phyloP scores from a whole-genome alignment of 2,329 filamentous ascomycete genomes.

The Tolypocladium paradoxum region DNA sequence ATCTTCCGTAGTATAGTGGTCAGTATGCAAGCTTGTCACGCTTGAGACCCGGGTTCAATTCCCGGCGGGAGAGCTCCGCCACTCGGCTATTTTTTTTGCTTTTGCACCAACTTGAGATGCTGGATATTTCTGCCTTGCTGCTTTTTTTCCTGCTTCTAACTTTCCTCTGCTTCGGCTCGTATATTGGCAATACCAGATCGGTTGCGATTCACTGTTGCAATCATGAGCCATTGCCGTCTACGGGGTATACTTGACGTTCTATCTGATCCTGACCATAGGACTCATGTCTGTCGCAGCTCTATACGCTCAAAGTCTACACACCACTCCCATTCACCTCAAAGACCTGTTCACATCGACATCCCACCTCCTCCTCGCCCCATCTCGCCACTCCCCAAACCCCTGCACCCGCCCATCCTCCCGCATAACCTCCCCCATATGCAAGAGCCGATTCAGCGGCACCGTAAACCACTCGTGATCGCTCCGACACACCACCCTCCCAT shows the following conservation, averaged over 20 bases:
- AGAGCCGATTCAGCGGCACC: conserved; percentile 22
- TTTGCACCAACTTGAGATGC: background rate
- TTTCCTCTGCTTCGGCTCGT: background rate
- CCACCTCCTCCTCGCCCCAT: conserved; percentile 20
- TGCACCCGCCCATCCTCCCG: conserved; percentile 18
- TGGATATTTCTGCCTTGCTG: background rate
- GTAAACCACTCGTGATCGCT: conserved; percentile 27
- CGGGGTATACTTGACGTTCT: too few species aligned
- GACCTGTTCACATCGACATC: background rate
- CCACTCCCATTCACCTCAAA: background rate
- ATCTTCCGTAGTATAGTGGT: conserved; percentile 6
- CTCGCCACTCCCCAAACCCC: conserved; percentile 25
- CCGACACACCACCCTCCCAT: conserved; percentile 20
- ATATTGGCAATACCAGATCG: background rate
- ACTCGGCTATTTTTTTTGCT: background rate
- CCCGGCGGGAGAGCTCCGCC: conserved; percentile 5
- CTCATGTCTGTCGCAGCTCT: too few species aligned
- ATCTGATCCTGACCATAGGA: too few species aligned
- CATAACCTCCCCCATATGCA: conserved; percentile 29
- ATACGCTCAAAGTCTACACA: background rate
- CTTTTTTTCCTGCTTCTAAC: background rate
- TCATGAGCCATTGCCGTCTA: too few species aligned
- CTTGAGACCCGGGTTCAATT: conserved; percentile 6
- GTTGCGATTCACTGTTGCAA: too few species aligned
- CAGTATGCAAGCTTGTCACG: conserved; percentile 6